Conservation (phyloP, 1,284 basidiomycete species). For the Cerioporus squamosus region DNA sequence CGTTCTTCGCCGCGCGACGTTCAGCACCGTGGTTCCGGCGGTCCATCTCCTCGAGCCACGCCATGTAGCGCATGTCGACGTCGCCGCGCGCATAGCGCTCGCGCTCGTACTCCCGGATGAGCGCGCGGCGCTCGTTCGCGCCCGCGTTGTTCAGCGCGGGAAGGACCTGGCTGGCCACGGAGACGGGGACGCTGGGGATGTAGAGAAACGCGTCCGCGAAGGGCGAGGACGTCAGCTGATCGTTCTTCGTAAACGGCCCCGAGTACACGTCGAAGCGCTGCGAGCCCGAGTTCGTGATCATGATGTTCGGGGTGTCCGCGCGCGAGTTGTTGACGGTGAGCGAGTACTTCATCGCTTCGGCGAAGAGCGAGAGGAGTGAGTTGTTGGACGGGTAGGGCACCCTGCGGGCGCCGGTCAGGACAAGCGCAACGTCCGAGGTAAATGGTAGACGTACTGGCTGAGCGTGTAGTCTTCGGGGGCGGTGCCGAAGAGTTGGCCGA, state of each 20-base stretch:
- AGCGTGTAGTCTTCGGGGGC: conserved; percentile 78
- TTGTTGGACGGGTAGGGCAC: conserved; percentile 68
- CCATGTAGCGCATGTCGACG: conserved; percentile 53
- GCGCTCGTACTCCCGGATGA: conserved; percentile 25
- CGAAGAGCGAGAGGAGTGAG: conserved; percentile 66
- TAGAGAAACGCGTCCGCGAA: conserved; percentile 65
- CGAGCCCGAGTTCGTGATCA: conserved; percentile 77
- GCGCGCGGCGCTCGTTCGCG: conserved; percentile 37
- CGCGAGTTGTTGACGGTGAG: conserved; percentile 66
- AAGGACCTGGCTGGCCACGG: conserved; percentile 56
- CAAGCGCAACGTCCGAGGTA: neutral
- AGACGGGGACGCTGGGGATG: conserved; percentile 54
- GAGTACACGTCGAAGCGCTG: conserved; percentile 74
- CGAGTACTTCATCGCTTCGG: conserved; percentile 59
- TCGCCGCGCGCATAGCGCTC: conserved; percentile 51
- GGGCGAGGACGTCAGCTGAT: conserved; percentile 75
- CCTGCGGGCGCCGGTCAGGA: conserved; percentile 34
- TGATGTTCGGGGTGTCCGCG: conserved; percentile 60
- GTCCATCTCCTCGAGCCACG: conserved; percentile 63
- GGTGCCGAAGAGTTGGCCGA: conserved; percentile 62
- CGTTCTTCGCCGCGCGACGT: conserved; percentile 45
- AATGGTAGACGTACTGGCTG: conserved; percentile 45
- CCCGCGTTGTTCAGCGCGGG: conserved; percentile 52
- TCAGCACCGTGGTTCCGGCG: conserved; percentile 34
- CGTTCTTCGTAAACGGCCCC: conserved; percentile 79